Percentiles rank a stretch among this genome's conserved stretches.
phyloP scores from a whole-genome alignment of 352 stramenopile species.

The Aphanomyces astaci region DNA sequence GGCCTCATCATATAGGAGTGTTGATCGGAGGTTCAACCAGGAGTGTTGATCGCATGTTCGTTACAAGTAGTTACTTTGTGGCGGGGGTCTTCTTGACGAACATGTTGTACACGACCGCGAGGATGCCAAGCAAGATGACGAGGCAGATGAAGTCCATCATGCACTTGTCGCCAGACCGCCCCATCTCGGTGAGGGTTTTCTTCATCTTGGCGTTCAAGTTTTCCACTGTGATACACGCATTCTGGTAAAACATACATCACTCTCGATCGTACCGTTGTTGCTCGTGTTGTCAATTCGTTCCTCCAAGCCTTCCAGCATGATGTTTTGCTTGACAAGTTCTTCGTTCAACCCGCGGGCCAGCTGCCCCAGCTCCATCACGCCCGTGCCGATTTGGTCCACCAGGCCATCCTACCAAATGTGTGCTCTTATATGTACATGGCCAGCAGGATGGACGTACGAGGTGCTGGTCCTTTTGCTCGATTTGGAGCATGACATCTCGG shows the following conservation, averaged over 20 bases:
- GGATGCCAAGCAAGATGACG: slow-evolving; percentile 73
- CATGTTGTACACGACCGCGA: slow-evolving; percentile 84
- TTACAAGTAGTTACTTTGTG: neutral
- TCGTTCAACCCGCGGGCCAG: slow-evolving; percentile 72
- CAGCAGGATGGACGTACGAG: slow-evolving; percentile 38
- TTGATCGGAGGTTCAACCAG: too few species aligned
- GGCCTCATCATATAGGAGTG: too few species aligned
- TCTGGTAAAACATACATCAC: too few species aligned
- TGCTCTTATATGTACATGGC: neutral
- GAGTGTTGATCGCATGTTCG: neutral
- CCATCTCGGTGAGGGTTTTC: slow-evolving; percentile 62
- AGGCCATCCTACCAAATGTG: slow-evolving; percentile 51
- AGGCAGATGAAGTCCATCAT: slow-evolving; percentile 89
- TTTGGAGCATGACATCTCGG: slow-evolving; percentile 54
- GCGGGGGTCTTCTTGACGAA: slow-evolving; percentile 60
- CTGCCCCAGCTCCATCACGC: slow-evolving; percentile 68
- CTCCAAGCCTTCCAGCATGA: slow-evolving; percentile 80
- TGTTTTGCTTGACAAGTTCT: slow-evolving; percentile 76
- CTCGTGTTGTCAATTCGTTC: slow-evolving; percentile 74
- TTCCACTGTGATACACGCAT: slow-evolving; percentile 48
- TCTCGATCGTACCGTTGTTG: slow-evolving; percentile 61
- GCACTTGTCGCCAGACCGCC: slow-evolving; percentile 70
- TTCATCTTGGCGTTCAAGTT: slow-evolving; percentile 83
- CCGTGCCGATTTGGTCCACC: slow-evolving; percentile 76
- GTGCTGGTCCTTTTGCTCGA: slow-evolving; percentile 73